phyloP scores from a whole-genome alignment of 768 basidiomycete species.

The Rhizopogon roseolus region DNA sequence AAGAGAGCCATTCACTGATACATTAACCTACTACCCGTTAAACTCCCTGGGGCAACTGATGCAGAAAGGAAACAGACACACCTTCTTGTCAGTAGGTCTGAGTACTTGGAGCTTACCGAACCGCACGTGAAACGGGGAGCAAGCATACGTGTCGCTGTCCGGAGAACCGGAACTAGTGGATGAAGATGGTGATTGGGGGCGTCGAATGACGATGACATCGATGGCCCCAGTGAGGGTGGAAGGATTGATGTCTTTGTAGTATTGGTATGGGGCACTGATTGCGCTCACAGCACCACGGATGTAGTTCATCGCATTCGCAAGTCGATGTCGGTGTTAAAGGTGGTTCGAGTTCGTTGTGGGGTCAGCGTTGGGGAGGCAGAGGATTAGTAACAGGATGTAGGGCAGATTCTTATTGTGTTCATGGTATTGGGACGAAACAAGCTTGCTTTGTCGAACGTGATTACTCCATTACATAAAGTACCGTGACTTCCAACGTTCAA shows the following conservation, averaged over 20 bases:
- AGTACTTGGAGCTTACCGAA: conserved; percentile 98
- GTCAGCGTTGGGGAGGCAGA: not conserved
- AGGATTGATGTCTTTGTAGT: conserved; percentile 93
- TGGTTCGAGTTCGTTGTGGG: not conserved
- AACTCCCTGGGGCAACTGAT: not conserved
- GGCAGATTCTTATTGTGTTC: not conserved
- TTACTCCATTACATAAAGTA: too few relatives aligned
- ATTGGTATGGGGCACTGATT: conserved; percentile 83
- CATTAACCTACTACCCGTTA: conserved; percentile 58
- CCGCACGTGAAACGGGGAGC: conserved; percentile 95
- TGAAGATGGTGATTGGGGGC: conserved; percentile 29
- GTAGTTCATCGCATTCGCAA: conserved; percentile 66
- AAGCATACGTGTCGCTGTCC: conserved; percentile 62
- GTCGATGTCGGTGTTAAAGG: not conserved
- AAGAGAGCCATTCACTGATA: conserved; percentile 79
- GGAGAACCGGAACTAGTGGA: conserved; percentile 24
- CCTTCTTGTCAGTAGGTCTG: conserved; percentile 90
- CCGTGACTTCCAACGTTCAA: too few relatives aligned
- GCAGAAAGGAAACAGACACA: conserved; percentile 24
- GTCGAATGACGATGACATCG: conserved; percentile 94
- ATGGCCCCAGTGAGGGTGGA: conserved; percentile 97
- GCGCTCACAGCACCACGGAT: conserved; percentile 81
- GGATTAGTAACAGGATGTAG: not conserved
- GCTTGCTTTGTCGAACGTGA: too few relatives aligned
- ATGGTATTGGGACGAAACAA: not conserved